Base-by-base conservation (phyloP, 2,329 filamentous ascomycete genomes). In the Monosporascus sp. region DNA sequence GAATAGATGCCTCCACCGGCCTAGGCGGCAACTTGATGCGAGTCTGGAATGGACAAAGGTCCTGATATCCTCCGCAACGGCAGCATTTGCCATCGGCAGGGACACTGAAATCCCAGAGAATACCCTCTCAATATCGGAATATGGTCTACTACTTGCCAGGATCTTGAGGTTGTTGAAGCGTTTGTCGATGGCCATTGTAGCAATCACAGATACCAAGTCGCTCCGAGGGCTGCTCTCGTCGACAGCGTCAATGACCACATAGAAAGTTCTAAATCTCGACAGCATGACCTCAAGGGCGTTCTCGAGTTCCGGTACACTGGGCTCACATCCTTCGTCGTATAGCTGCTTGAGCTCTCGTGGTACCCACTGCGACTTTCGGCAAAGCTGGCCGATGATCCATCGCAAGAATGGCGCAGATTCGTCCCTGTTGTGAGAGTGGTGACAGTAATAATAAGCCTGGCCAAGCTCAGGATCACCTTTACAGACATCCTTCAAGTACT, bases 401-500 rank as follows among this genome's bases (percentile, higher is more conserved):
- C 54, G 37, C 3, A 64, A 50, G 26, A 61, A 56, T 2, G 57
- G 58, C 2, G 20, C 19, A 3, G 58, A 34, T 27, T 62, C 59
- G 40, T 63, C 61, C 7, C 56, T 41, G n/a, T 56, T 45, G 37
- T 55, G 54, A 3, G 45, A 36, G 36, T 60, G 53, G n/a, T 59
- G 51, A 31, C 62, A 64, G 47, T 63, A 63, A 49, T 61, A 64
- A 31, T 60, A 63, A 4, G 52, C 50, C 1, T 51, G 49, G 3
- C 38, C 26, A 24, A 3, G 5, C 7, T 34, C 26, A 17, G 40
- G 38, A 17, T 24, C 19, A 16, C 2, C 26, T 20, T 26, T n/a
- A 26, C 40, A 51, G 17, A 22, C 8, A 9, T 22, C 14, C n/a
- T 51, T 45, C n/a, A 45, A 22, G n/a, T 54, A 24, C 20, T 61